A percentile compares a stretch with the other conserved stretches of the same genome.
Conservation (phyloP, 768 basidiomycete species). For the Rhodocollybia butyracea region DNA sequence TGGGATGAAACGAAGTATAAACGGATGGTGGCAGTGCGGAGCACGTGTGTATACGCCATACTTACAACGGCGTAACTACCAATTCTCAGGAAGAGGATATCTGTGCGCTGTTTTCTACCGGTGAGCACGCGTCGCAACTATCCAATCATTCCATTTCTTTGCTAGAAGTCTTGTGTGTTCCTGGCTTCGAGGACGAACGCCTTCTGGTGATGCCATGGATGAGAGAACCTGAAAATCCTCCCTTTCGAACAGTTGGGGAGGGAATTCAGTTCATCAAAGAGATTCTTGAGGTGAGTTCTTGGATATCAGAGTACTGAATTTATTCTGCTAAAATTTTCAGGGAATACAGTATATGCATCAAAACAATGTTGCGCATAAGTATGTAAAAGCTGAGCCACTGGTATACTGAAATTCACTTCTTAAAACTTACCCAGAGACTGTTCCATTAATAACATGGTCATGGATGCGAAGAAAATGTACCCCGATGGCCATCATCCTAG, state of each 20-base stretch:
- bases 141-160: constrained; percentile 30
- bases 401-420: neutral
- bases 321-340: constrained; percentile 9
- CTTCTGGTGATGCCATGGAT: constrained; percentile 29
- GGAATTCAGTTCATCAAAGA: no score
- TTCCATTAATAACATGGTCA: neutral
- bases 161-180: constrained; percentile 18
- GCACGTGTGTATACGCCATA: no score
- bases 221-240: no score
- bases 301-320: no score
- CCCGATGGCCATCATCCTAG: no score
- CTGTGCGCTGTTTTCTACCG: constrained; percentile 13
- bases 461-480: no score
- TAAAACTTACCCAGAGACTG: neutral
- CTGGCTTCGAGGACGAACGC: constrained; percentile 9
- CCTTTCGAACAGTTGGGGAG: no score
- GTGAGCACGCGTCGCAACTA: no score
- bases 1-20: no score
- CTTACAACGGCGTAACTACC: neutral
- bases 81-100: constrained; percentile 16
- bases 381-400: neutral
- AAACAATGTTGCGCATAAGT: constrained; percentile 22
- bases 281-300: no score
- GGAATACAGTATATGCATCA: constrained; percentile 30
- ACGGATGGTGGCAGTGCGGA: no score